Base-by-base conservation (phyloP, 208 protist species). In the Crithidia thermophila region DNA sequence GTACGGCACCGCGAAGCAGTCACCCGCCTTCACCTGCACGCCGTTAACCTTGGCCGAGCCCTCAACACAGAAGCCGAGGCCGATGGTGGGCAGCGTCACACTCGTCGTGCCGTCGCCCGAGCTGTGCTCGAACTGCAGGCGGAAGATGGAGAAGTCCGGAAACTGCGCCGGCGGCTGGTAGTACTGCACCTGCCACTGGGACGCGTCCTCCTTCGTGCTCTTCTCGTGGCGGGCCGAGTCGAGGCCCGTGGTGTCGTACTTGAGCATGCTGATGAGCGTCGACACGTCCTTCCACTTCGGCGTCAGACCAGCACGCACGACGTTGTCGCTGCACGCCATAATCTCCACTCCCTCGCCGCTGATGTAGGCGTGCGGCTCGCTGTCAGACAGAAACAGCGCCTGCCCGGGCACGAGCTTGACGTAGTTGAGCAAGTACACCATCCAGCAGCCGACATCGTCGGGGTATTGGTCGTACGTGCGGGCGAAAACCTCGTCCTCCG, bases 281-380 rank as follows among this genome's bases (percentile, higher is more conserved):
- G 90, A 66, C 7, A 98, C 94, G 67, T 99, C 98, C 70, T 97
- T 98, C 84, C 97, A 98, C 79, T 99, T 99, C 31, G 97, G 94
- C 0, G 98, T 99, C 9, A 99, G 82, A 0, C 98, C 98, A 21
- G 98, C 98, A 23, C 98, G 87, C 34, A 99, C 97, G 28, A 99
- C 98, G 74, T 99, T 99, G 81, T 99, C 98, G 63, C 87, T 97
- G 68, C 87, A 90, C 53, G 97, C 97, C 98, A 99, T 99, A 65
- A 97, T 97, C 77, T 99, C 98, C 6, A 99, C 87, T 30, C 94
- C 95, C 50, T 99, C 97, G 10, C 96, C 98, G 65, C 65, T 89
- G 42, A 99, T 72, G 85, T 99, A 99, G 16, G 98, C 97, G 79
- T 99, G 99, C 8, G 98, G 98, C 77, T 98, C 95, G 68, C 98